phyloP scores from a whole-genome alignment of 495 filamentous ascomycete species.

The Penicillium bialowiezense region DNA sequence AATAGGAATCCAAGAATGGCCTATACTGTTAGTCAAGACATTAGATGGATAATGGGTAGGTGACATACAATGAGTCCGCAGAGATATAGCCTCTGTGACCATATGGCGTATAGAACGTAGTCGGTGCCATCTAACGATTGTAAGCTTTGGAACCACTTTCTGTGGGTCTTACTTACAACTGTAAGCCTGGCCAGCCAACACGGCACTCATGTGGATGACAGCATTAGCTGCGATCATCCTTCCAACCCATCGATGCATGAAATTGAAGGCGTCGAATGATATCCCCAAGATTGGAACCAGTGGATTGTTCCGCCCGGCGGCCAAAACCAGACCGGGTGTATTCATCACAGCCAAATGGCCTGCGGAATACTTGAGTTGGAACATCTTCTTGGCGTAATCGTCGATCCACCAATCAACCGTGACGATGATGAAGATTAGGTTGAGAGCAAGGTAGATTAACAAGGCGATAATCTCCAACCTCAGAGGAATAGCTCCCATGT shows the following conservation, averaged over 20 bases:
- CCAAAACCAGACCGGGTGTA: constrained; percentile 36
- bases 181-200: constrained; percentile 27
- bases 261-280: constrained; percentile 43
- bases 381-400: constrained; percentile 30
- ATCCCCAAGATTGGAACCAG: constrained; percentile 36
- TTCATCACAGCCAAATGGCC: constrained; percentile 45
- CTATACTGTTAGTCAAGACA: no score
- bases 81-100: constrained; percentile 33
- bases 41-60: no score
- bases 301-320: constrained; percentile 44
- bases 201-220: constrained; percentile 34
- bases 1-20: constrained; percentile 43
- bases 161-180: no score
- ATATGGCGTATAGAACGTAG: constrained; percentile 27
- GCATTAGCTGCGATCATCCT: constrained; percentile 35
- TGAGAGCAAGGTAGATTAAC: constrained; percentile 30
- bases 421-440: constrained; percentile 36
- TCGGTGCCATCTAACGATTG: constrained; percentile 21
- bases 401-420: constrained; percentile 39
- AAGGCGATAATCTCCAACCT: constrained; percentile 34
- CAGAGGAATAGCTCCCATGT: constrained; percentile 43
- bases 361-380: constrained; percentile 38
- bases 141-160: no score
- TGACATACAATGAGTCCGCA: constrained; percentile 37
- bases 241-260: constrained; percentile 47